Evolutionary conservation across 140 eudicot genomes (phyloP).

Genomic region (Erigeron philadelphicus): DNA sequence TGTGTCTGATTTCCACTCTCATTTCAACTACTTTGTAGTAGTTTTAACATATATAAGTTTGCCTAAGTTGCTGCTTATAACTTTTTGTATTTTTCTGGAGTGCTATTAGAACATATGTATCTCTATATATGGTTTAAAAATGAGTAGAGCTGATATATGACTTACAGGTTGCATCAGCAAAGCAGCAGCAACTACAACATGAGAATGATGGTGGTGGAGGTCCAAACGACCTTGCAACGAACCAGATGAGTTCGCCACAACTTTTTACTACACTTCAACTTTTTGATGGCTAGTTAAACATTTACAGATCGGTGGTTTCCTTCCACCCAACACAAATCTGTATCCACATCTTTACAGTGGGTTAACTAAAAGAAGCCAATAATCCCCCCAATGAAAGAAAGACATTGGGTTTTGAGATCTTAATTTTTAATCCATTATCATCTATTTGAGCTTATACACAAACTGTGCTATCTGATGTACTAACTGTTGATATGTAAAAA

Average conservation of each 20-base stretch:
- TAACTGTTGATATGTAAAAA: too few relatives aligned
- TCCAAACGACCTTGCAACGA: conserved; percentile 19
- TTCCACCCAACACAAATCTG: neutral
- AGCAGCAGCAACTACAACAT: neutral
- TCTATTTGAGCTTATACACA: too few relatives aligned
- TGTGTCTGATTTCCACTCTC: neutral
- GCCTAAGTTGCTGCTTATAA: too few relatives aligned
- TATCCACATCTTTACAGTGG: neutral
- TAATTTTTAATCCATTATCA: too few relatives aligned
- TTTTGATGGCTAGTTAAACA: neutral
- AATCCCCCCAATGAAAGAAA: neutral
- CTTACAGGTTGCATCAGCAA: conserved; percentile 24
- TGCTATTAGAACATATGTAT: too few relatives aligned
- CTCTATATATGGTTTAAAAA: neutral
- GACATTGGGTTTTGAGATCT: too few relatives aligned
- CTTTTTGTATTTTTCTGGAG: too few relatives aligned
- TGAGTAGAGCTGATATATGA: conserved; percentile 2
- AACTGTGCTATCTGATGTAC: too few relatives aligned
- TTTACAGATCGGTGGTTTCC: neutral
- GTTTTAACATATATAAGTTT: too few relatives aligned
- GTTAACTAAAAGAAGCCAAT: neutral
- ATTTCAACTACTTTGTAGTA: too few relatives aligned
- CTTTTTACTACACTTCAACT: conserved; percentile 10
- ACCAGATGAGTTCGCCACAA: conserved; percentile 14
- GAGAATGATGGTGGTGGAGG: conserved; percentile 23